Evolutionary conservation across 2,329 filamentous ascomycete species (phyloP).

Genomic region (Colletotrichum karsti): DNA sequence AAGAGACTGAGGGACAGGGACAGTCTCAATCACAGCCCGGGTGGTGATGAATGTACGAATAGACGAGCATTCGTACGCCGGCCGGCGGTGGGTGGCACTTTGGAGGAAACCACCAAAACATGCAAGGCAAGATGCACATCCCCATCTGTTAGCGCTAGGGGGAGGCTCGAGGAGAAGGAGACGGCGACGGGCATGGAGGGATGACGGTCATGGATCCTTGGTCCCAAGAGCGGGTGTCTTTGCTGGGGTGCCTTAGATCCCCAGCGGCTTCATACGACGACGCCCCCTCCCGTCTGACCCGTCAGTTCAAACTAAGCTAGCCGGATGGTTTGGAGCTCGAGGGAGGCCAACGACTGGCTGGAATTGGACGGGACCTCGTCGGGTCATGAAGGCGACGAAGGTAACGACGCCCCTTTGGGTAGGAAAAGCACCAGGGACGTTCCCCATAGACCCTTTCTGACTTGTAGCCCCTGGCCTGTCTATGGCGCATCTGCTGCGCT

Average conservation of each 20-base stretch:
- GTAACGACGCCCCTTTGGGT: constrained; percentile 18
- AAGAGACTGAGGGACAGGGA: background rate
- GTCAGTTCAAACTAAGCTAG: constrained; percentile 3
- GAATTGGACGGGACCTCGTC: background rate
- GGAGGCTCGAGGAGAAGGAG: constrained; percentile 1
- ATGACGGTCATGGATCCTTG: constrained; percentile 11
- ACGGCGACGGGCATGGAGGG: background rate
- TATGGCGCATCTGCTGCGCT: constrained; percentile 1
- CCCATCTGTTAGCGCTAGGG: constrained; percentile 12
- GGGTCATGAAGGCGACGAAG: constrained; percentile 10
- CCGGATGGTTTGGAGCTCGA: background rate
- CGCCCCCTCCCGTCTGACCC: constrained; percentile 2
- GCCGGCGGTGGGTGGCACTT: constrained; percentile 21
- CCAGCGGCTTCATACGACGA: background rate
- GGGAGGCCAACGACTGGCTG: background rate
- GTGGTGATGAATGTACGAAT: constrained; percentile 6
- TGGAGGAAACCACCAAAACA: constrained; percentile 27
- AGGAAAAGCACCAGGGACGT: background rate
- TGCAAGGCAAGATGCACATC: constrained; percentile 29
- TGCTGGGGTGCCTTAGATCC: constrained; percentile 6
- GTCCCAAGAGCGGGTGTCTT: constrained; percentile 14
- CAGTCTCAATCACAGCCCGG: background rate
- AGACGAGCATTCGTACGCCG: background rate
- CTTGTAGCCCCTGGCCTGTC: background rate
- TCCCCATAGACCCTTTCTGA: constrained; percentile 21